Evolutionary conservation across 73 alveolate genomes (phyloP).

Genomic region (Paramecium pentaurelia): DNA sequence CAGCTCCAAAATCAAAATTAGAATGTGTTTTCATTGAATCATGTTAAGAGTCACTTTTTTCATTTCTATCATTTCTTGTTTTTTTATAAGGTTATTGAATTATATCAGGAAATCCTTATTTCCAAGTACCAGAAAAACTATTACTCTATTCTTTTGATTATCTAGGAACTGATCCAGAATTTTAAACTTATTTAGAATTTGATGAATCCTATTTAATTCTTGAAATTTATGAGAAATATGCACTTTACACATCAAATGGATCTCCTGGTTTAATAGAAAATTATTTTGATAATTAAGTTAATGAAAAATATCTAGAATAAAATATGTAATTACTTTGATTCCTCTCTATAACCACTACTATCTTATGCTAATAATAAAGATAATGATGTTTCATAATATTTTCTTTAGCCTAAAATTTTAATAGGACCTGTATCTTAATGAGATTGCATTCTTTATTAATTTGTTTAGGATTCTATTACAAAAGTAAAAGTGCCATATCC

Average conservation of each 20-base stretch:
- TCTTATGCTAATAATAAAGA: slow-evolving; percentile 15
- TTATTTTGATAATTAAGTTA: neutral
- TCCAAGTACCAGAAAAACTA: slow-evolving; percentile 33
- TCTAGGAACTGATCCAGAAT: neutral
- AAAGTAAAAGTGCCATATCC: slow-evolving; percentile 48
- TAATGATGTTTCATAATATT: slow-evolving; percentile 38
- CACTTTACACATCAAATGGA: slow-evolving; percentile 8
- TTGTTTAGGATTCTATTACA: slow-evolving; percentile 9
- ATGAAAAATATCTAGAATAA: neutral
- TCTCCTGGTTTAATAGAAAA: slow-evolving; percentile 24
- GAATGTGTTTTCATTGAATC: slow-evolving; percentile 37
- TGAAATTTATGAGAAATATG: slow-evolving; percentile 21
- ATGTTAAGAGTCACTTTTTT: slow-evolving; percentile 3
- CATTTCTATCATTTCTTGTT: neutral
- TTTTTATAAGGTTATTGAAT: neutral
- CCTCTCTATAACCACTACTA: slow-evolving; percentile 10
- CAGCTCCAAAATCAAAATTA: slow-evolving; percentile 19
- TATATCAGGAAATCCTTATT: neutral
- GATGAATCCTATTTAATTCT: slow-evolving; percentile 33
- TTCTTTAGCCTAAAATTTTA: slow-evolving; percentile 17
- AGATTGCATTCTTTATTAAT: neutral
- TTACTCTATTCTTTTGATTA: slow-evolving; percentile 1
- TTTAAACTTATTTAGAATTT: neutral
- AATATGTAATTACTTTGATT: neutral
- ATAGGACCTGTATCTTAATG: slow-evolving; percentile 36